A percentile compares a stretch with the other conserved stretches of the same genome.
phyloP scores from a whole-genome alignment of 345 rosid genomes.

The Trapa bicornis region DNA sequence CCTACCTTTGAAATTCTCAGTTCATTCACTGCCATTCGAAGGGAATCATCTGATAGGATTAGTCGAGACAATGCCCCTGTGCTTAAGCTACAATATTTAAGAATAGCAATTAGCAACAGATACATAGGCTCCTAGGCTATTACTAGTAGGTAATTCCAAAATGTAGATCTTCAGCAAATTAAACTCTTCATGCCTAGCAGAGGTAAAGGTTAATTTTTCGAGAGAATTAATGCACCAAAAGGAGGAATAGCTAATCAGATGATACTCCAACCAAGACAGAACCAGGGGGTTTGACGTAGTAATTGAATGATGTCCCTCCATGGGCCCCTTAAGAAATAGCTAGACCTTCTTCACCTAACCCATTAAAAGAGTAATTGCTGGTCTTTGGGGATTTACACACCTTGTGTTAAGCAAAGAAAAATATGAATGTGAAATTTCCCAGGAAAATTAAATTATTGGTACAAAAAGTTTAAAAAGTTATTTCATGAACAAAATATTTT shows the following conservation, averaged over 20 bases:
- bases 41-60: conserved; percentile 76
- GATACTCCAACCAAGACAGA: not conserved
- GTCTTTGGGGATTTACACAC: not conserved
- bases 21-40: conserved; percentile 69
- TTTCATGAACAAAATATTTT: no score
- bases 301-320: not conserved
- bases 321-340: not conserved
- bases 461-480: no score
- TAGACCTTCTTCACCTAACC: not conserved
- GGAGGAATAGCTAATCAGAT: not conserved
- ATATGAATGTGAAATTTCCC: not conserved
- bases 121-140: not conserved
- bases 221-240: not conserved
- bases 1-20: conserved; percentile 66
- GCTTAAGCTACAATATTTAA: conserved; percentile 50
- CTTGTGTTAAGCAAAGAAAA: not conserved
- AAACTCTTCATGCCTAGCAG: not conserved
- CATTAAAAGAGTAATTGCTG: not conserved
- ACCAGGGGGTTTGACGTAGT: not conserved
- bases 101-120: not conserved
- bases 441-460: no score
- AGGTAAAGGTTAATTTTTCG: not conserved
- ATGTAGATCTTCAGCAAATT: not conserved
- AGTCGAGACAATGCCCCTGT: conserved; percentile 87
- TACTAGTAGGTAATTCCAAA: not conserved